Conservation (phyloP, 2,329 filamentous ascomycete species). For the Aschersonia sp. region DNA sequence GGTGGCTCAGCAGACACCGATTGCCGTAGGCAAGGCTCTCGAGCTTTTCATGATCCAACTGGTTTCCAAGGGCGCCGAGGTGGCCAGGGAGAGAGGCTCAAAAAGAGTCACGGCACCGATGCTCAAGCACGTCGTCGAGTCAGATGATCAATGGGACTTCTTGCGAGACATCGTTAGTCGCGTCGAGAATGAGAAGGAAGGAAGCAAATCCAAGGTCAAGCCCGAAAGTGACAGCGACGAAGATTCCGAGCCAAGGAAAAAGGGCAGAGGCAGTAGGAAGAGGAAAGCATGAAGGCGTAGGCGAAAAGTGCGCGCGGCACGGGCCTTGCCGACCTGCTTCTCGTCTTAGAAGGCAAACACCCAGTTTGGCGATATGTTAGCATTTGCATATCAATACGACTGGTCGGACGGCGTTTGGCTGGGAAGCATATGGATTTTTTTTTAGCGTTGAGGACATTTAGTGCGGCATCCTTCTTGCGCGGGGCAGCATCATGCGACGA, state of each 20-base stretch:
- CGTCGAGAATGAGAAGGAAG: constrained; percentile 47
- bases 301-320: too few relatives aligned
- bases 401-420: too few relatives aligned
- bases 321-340: too few relatives aligned
- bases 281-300: constrained; percentile 18
- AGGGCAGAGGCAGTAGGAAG: constrained; percentile 33
- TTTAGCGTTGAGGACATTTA: too few relatives aligned
- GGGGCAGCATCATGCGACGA: too few relatives aligned
- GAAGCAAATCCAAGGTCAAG: constrained; percentile 25
- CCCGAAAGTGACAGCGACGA: constrained; percentile 38
- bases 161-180: constrained; percentile 79
- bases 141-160: constrained; percentile 89
- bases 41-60: constrained; percentile 97
- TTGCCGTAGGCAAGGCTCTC: constrained; percentile 87
- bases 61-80: constrained; percentile 73
- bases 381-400: too few relatives aligned
- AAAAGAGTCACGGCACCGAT: constrained; percentile 84
- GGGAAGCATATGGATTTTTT: too few relatives aligned
- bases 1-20: constrained; percentile 92
- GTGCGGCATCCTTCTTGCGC: too few relatives aligned
- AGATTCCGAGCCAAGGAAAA: constrained; percentile 33
- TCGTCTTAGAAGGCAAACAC: too few relatives aligned
- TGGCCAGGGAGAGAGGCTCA: constrained; percentile 68
- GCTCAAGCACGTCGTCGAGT: constrained; percentile 79
- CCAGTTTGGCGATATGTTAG: too few relatives aligned